Evolutionary conservation across 2,329 filamentous ascomycete genomes (phyloP).

Genomic region (Hirsutella minnesotensis): DNA sequence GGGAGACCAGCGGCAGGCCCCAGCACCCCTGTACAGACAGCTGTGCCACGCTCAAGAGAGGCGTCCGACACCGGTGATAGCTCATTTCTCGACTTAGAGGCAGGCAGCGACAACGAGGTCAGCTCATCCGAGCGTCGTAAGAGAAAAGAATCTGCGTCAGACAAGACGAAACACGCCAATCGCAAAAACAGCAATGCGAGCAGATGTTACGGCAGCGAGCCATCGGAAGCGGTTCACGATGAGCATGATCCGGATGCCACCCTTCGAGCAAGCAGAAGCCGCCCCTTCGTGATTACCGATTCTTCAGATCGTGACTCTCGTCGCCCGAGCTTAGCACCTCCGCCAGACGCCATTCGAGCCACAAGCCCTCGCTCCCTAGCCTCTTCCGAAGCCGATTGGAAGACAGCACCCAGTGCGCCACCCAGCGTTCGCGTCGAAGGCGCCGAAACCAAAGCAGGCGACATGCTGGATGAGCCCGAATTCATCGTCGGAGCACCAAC

Average conservation of each 20-base stretch:
- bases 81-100: slow-evolving; percentile 39
- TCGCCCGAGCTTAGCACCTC: slow-evolving; percentile 28
- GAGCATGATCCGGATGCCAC: slow-evolving; percentile 15
- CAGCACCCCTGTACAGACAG: slow-evolving; percentile 23
- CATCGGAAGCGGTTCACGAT: not conserved
- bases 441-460: slow-evolving; percentile 18
- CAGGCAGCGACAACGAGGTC: slow-evolving; percentile 34
- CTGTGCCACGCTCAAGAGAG: slow-evolving; percentile 18
- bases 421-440: slow-evolving; percentile 34
- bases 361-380: slow-evolving; percentile 18
- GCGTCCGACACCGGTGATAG: slow-evolving; percentile 24
- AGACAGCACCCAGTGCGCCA: slow-evolving; percentile 27
- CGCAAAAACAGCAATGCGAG: slow-evolving; percentile 1
- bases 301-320: slow-evolving; percentile 14
- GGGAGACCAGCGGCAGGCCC: slow-evolving; percentile 7
- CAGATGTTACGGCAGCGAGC: slow-evolving; percentile 3
- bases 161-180: not conserved
- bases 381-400: slow-evolving; percentile 27
- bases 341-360: not conserved
- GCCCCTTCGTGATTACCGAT: slow-evolving; percentile 9
- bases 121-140: slow-evolving; percentile 11
- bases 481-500: slow-evolving; percentile 47
- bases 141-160: slow-evolving; percentile 6
- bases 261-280: slow-evolving; percentile 14
- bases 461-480: slow-evolving; percentile 44